Conservation (phyloP, 768 basidiomycete species). For the Suillus clintonianus region DNA sequence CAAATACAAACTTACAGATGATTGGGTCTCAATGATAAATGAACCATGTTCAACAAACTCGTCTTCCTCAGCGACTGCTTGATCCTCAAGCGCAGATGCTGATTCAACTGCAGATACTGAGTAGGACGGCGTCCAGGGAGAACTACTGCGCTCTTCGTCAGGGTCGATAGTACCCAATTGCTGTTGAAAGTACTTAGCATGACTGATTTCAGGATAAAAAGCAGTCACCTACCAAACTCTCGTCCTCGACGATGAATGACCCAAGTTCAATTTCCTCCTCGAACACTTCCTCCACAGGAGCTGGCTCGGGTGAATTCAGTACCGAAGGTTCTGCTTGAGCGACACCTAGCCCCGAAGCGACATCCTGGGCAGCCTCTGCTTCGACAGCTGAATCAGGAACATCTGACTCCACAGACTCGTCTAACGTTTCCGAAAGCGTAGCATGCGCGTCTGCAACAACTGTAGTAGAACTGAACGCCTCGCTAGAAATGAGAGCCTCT, state of each 20-base stretch:
- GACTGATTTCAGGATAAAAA: not conserved
- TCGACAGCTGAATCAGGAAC: not conserved
- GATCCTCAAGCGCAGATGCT: not conserved
- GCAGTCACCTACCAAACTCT: slow-evolving; percentile 2
- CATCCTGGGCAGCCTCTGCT: not conserved
- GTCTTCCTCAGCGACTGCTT: slow-evolving; percentile 2
- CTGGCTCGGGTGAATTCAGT: not conserved
- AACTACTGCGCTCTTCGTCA: slow-evolving; percentile 18
- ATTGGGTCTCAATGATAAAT: slow-evolving; percentile 4
- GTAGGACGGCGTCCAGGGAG: slow-evolving; percentile 38
- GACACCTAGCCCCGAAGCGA: not conserved
- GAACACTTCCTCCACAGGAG: not conserved
- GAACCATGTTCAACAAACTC: slow-evolving; percentile 17
- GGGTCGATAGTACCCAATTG: not conserved
- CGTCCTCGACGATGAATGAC: slow-evolving; percentile 8
- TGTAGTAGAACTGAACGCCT: not conserved
- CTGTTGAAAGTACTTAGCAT: not conserved
- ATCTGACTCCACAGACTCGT: not conserved
- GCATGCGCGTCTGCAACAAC: not conserved
- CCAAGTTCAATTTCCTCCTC: slow-evolving; percentile 13
- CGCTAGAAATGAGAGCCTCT: not conserved
- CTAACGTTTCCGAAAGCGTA: not conserved
- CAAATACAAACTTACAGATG: not conserved
- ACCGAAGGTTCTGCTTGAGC: not conserved
- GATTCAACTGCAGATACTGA: slow-evolving; percentile 25